Evolutionary conservation across 768 basidiomycete genomes (phyloP), one percentile per base, ranked within the genome.

Genomic region (Gautieria morchelliformis): DNA sequence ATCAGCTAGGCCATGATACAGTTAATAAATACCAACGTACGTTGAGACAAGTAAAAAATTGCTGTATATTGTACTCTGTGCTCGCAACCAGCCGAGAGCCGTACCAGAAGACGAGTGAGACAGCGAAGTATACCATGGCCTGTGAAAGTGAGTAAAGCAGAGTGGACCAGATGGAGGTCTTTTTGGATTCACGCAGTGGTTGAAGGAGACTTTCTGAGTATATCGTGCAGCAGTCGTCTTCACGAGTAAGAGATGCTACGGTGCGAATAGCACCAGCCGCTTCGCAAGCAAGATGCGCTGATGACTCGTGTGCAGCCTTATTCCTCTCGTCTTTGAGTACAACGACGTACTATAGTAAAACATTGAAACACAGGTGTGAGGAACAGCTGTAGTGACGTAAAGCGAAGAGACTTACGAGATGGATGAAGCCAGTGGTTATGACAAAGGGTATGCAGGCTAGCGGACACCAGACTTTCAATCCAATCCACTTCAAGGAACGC

Each of bases 211-310:
- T 85, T 54, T 77, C 54, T 63, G 81, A 82, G 71, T 90, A 91
- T 8, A 80, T 65, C 17, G 72, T 65, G 51, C 78, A 73, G 65
- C 89, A 90, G 61, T 93, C 89, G 20, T 83, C 78, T 67, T 97
- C 94, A 27, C 93, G 76, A 0, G 92, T 94, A 42, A 97, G 75
- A 1, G 85, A 78, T 9, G 93, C 92, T 33, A 97, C 93, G 2
- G 94, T 96, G 39, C 89, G 81, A 63, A 97, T 94, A 9, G 94
- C 79, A 12, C 79, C 86, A 24, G 92, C 90, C 35, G 92, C 91
- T 69, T 97, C 94, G 63, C 92, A 93, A 44, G 93, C 93, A 19
- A 93, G 68, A 58, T 95, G 92, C 4, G 94, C 90, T 27, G 89
- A 90, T 4, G 70, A 70, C 63, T 85, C 88, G 66, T 97, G 91